Evolutionary conservation across 1,284 basidiomycete genomes (phyloP), one percentile per base, ranked within the genome.

Genomic region (Apiotrichum sp.): DNA sequence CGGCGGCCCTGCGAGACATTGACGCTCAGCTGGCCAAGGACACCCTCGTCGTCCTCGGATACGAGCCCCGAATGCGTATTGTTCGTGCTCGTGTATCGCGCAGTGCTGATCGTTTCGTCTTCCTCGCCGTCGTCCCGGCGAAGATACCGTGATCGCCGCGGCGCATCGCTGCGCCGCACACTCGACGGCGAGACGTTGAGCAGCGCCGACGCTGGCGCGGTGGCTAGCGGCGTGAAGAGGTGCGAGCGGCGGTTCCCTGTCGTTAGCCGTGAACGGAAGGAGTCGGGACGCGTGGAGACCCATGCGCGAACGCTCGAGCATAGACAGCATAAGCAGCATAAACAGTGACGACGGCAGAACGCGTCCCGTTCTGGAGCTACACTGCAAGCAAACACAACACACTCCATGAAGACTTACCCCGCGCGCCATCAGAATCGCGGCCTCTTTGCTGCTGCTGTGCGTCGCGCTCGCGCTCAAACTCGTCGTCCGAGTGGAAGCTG

Each of bases 401-500:
- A 22, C 11, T n/a, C n/a, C n/a, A n/a, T n/a, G n/a, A n/a, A n/a
- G 8, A 45, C 43, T 45, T 16, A 45, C 43, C 43, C 6, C 43
- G 43, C 43, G 43, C 14, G 9, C 43, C 43, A 13, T 45, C 43
- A 41, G 40, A 41, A 14, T 45, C 43, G 5, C 43, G 43, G 4
- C 29, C 41, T 22, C 4, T 4, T 5, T 22, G 41, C 41, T 29
- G 16, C 16, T 43, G 16, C 9, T 33, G 6, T 31, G 8, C 10
- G 3, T 22, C 31, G 34, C 35, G 46, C 46, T 47, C 46, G n/a
- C 16, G n/a, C n/a, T 36, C 33, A n/a, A 6, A 14, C 11, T 47
- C 71, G 29, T 71, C 70, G 2, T 71, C 70, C 29, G 69, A 72
- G 51, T 70, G 64, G 56, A 77, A 77, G 41, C 66, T 68, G 10